Conservation (phyloP, 352 stramenopile species). For the Phytophthora litchii region DNA sequence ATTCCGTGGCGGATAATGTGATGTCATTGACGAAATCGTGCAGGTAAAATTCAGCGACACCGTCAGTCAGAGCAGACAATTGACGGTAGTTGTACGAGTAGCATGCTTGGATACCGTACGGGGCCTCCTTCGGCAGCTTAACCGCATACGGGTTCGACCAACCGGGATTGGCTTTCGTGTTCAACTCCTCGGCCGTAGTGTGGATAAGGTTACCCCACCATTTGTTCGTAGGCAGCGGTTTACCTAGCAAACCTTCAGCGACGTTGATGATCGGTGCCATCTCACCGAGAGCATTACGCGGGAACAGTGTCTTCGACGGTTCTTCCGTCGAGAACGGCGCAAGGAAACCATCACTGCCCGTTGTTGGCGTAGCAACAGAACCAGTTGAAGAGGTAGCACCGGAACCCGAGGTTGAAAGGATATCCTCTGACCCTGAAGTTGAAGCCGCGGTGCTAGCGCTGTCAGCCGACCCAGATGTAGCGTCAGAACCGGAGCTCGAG, state of each 20-base stretch:
- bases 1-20: slow-evolving; percentile 63
- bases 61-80: slow-evolving; percentile 43
- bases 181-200: slow-evolving; percentile 43
- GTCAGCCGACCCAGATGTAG: neutral
- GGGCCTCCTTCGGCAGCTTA: slow-evolving; percentile 45
- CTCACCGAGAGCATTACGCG: slow-evolving; percentile 41
- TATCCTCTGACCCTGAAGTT: slow-evolving; percentile 2
- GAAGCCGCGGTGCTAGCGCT: neutral
- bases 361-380: neutral
- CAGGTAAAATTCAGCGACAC: slow-evolving; percentile 57
- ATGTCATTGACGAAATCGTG: slow-evolving; percentile 71
- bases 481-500: too few relatives aligned
- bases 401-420: slow-evolving; percentile 1
- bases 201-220: slow-evolving; percentile 84
- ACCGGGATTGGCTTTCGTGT: slow-evolving; percentile 48
- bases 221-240: slow-evolving; percentile 75
- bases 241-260: slow-evolving; percentile 37
- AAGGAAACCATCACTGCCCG: slow-evolving; percentile 19
- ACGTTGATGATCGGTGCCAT: slow-evolving; percentile 67
- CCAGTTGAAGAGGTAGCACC: slow-evolving; percentile 1
- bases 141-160: slow-evolving; percentile 77
- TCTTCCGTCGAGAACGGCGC: slow-evolving; percentile 48
- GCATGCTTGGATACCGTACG: slow-evolving; percentile 55
- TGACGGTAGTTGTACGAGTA: slow-evolving; percentile 69
- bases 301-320: slow-evolving; percentile 48